A percentile compares a stretch with the other conserved stretches of the same genome.
These are phyloP conservation scores for Trapa bicornis DNA, from an alignment of 345 rosid species.

Conservation along the genomic window DNA sequence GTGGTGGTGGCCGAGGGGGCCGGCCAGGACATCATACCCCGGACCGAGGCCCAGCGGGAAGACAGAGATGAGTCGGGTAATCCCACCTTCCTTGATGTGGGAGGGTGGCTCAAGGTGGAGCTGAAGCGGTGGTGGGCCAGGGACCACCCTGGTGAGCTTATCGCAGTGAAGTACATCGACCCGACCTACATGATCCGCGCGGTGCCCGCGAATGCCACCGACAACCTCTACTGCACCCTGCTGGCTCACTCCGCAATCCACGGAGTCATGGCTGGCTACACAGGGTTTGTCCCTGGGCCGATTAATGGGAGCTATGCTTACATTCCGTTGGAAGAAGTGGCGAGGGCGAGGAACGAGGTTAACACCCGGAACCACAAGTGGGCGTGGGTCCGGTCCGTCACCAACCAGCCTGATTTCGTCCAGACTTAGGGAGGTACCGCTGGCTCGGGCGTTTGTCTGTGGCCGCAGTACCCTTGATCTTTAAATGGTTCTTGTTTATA, in stretches of 20 bases:
- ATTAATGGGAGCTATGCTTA: conserved; percentile 76
- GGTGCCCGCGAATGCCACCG: conserved; percentile 71
- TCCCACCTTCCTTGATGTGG: conserved; percentile 63
- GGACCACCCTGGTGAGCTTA: conserved; percentile 52
- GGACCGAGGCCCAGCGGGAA: conserved; percentile 47
- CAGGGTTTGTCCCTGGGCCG: conserved; percentile 80
- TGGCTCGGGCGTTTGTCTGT: no score
- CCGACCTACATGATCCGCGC: conserved; percentile 94
- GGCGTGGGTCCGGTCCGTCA: conserved; percentile 87
- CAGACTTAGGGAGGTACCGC: conserved; percentile 1
- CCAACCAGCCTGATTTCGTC: conserved; percentile 73
- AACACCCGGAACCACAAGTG: conserved; percentile 62
- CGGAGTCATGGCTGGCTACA: conserved; percentile 82
- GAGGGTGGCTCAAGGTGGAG: conserved; percentile 65
- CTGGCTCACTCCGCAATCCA: conserved; percentile 84
- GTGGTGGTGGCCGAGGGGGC: conserved; percentile 87
- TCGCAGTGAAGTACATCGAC: conserved; percentile 77
- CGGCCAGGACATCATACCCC: conserved; percentile 73
- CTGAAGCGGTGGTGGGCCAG: conserved; percentile 63
- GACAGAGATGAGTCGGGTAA: conserved; percentile 87
- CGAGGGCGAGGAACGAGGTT: conserved; percentile 50
- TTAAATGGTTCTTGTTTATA: no score
- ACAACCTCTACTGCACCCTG: conserved; percentile 72
- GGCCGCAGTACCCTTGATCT: no score
- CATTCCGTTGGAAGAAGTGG: conserved; percentile 70